phyloP scores from a whole-genome alignment of 192 early-diverging fungal species.

The Martensiomyces pterosporus region DNA sequence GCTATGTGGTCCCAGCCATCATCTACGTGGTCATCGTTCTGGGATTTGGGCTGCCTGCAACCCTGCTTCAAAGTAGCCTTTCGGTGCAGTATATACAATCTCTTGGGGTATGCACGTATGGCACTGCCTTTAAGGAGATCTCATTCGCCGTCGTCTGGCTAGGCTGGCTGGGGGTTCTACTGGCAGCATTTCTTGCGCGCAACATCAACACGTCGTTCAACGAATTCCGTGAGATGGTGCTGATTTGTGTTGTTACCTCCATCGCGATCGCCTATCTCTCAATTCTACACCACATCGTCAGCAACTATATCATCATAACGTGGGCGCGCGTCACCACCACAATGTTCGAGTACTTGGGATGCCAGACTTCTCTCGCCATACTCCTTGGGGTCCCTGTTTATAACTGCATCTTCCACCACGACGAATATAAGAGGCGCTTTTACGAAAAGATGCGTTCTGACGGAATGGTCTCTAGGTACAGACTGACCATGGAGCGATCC shows the following conservation, averaged over 20 bases:
- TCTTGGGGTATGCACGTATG: constrained; percentile 19
- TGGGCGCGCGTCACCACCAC: constrained; percentile 29
- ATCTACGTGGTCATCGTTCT: constrained; percentile 7
- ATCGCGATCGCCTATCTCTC: constrained; percentile 23
- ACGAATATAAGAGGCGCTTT: constrained; percentile 17
- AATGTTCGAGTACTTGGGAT: constrained; percentile 15
- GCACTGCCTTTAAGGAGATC: constrained; percentile 16
- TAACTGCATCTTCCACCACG: constrained; percentile 38
- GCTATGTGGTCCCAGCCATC: constrained; percentile 1
- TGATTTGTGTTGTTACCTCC: constrained; percentile 17
- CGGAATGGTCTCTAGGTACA: constrained; percentile 33
- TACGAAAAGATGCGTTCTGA: constrained; percentile 39
- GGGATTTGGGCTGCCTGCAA: constrained; percentile 21
- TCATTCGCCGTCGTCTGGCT: constrained; percentile 38
- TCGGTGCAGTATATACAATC: constrained; percentile 6
- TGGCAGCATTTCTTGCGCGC: constrained; percentile 22
- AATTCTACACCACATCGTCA: constrained; percentile 22
- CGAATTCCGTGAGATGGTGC: constrained; percentile 41
- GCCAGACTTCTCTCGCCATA: constrained; percentile 24
- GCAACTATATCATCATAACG: constrained; percentile 15
- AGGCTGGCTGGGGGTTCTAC: constrained; percentile 14
- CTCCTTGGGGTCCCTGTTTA: constrained; percentile 24
- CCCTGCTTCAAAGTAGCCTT: constrained; percentile 14
- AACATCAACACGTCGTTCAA: constrained; percentile 49
- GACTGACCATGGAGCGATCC: background rate